Conservation (phyloP, 2,329 filamentous ascomycete species). For the Huntiella abstrusa region DNA sequence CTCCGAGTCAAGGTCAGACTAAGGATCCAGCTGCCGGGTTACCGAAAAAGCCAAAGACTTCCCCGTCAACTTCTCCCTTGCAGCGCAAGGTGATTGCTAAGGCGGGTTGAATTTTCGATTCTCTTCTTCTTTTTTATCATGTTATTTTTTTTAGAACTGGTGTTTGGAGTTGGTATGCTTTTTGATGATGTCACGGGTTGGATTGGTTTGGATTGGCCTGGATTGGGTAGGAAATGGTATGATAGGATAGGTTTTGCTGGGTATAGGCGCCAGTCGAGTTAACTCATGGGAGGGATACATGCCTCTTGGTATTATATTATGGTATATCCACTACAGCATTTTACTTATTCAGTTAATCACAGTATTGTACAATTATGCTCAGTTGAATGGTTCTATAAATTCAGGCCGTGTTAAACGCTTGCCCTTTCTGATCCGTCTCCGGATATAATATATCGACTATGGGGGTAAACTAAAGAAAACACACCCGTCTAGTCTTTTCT, state of each 20-base stretch:
- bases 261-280: not conserved
- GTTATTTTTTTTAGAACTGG: not conserved
- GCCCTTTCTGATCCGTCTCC: constrained; percentile 10
- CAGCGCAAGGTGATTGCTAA: not conserved
- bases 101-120: not conserved
- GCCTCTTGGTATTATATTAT: not conserved
- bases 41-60: too few species aligned
- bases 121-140: not conserved
- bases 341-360: not conserved
- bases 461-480: too few species aligned
- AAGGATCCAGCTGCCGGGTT: too few species aligned
- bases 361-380: not conserved
- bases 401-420: constrained; percentile 11
- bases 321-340: not conserved
- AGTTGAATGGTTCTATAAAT: constrained; percentile 11
- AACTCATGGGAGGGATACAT: too few species aligned
- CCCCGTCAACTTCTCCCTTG: not conserved
- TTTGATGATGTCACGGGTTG: not conserved
- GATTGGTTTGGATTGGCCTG: not conserved
- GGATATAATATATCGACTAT: too few species aligned
- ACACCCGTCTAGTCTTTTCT: constrained; percentile 3
- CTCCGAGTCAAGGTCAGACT: too few species aligned
- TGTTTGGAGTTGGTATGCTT: not conserved
- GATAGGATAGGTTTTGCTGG: not conserved
- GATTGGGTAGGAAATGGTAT: not conserved